phyloP scores from a whole-genome alignment of 2,329 filamentous ascomycete species.

The Alternaria panax region DNA sequence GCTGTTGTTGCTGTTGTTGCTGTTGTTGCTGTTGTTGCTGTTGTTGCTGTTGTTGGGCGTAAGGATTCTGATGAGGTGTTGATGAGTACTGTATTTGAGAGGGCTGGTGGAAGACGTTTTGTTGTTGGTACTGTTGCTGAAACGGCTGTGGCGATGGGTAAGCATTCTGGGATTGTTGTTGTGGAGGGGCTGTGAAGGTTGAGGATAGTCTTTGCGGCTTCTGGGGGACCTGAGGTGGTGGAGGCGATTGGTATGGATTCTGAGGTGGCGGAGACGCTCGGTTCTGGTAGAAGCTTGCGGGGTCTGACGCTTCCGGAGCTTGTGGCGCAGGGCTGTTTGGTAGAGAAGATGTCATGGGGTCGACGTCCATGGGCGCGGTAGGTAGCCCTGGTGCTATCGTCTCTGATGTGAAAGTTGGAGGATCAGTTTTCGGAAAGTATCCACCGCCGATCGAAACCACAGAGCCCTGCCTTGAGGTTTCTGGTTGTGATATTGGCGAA shows the following conservation, averaged over 20 bases:
- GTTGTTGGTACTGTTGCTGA: slow-evolving; percentile 12
- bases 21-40: slow-evolving; percentile 25
- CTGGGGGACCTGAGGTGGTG: slow-evolving; percentile 15
- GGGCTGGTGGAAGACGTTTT: slow-evolving; percentile 12
- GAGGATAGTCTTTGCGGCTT: slow-evolving; percentile 10
- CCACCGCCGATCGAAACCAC: slow-evolving; percentile 58
- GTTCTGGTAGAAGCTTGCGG: slow-evolving; percentile 45
- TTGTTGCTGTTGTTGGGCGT: slow-evolving; percentile 28
- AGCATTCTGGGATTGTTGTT: neutral
- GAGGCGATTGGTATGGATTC: slow-evolving; percentile 28
- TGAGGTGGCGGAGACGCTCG: slow-evolving; percentile 48
- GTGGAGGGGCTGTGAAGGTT: slow-evolving; percentile 6
- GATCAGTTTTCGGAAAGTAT: slow-evolving; percentile 62
- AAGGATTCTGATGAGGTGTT: slow-evolving; percentile 27
- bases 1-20: slow-evolving; percentile 21
- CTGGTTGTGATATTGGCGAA: slow-evolving; percentile 60
- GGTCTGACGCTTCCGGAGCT: slow-evolving; percentile 32
- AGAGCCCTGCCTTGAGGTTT: slow-evolving; percentile 56
- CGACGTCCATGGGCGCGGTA: slow-evolving; percentile 44
- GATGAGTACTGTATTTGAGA: slow-evolving; percentile 20
- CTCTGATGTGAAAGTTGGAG: slow-evolving; percentile 56
- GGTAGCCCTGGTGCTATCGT: slow-evolving; percentile 45
- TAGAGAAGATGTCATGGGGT: slow-evolving; percentile 35
- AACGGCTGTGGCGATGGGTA: slow-evolving; percentile 10
- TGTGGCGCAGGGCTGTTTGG: slow-evolving; percentile 33